phyloP scores from a whole-genome alignment of 352 stramenopile species.

The Phytopythium cucurbitacearum region DNA sequence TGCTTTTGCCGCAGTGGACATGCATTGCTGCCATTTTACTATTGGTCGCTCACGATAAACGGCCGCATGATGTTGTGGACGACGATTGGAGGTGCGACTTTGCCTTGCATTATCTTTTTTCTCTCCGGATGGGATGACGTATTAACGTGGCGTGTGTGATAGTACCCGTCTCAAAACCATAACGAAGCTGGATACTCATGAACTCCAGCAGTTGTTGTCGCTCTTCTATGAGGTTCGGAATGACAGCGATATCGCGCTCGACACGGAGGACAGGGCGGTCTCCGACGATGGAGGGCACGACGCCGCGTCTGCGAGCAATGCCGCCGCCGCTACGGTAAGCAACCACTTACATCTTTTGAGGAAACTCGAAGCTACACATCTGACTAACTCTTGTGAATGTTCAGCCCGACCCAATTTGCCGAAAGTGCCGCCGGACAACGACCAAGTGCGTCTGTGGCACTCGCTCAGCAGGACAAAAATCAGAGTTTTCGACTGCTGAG shows the following conservation, averaged over 20 bases:
- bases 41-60: slow-evolving; percentile 54
- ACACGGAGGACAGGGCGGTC: slow-evolving; percentile 39
- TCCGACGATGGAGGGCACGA: slow-evolving; percentile 13
- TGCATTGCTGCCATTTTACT: slow-evolving; percentile 65
- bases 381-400: not conserved
- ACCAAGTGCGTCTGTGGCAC: slow-evolving; percentile 60
- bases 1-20: slow-evolving; percentile 37
- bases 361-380: not conserved
- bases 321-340: too few relatives aligned
- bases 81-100: slow-evolving; percentile 35
- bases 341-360: not conserved
- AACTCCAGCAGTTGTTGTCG: slow-evolving; percentile 59
- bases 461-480: slow-evolving; percentile 12
- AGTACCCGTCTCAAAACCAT: slow-evolving; percentile 31
- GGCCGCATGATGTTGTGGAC: slow-evolving; percentile 26
- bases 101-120: slow-evolving; percentile 1
- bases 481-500: slow-evolving; percentile 48
- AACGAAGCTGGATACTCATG: slow-evolving; percentile 57
- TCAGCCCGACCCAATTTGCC: slow-evolving; percentile 36
- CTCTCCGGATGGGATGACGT: not conserved
- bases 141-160: not conserved
- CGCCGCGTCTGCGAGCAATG: slow-evolving; percentile 8
- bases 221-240: slow-evolving; percentile 66
- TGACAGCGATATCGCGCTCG: slow-evolving; percentile 53
- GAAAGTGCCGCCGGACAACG: slow-evolving; percentile 60